Base-by-base conservation (phyloP, 805 yeast genomes). In the Kodamaea fukazawae region DNA sequence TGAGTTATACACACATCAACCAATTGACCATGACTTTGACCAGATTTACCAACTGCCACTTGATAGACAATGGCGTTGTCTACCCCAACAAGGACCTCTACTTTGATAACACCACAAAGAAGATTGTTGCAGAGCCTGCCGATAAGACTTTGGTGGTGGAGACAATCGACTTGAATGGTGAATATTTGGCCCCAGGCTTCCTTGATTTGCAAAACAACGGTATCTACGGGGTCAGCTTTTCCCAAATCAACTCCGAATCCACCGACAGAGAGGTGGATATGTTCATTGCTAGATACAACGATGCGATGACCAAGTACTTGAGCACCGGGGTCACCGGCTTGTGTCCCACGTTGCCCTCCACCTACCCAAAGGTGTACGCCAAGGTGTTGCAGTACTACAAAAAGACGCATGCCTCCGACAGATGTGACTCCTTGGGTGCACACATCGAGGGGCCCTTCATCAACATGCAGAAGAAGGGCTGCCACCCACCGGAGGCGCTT, bases 371-470 rank as follows among this genome's bases (percentile, higher is more conserved):
- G 34, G 76, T 73, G 25, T 78, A 78, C 53, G 54, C 55, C 15
- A 68, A 65, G 42, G 74, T 73, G 8, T 60, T 78, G 38, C 78
- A 78, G 4, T 45, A 65, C 18, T 62, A 75, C 43, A 58, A 57
- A 13, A 58, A 61, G 23, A 54, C 64, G 9, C 54, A 76, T 27
- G 46, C 55, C 2, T 20, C 47, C 25, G 45, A 48, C 34, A 63
- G 57, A 51, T 51, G 70, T 11, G 79, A 74, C 49, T 65, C 73
- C 3, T 57, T 78, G 41, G 83, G 83, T 8, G 78, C 78, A n/a
- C 83, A 78, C 51, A 57, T 73, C 29, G 83, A 78, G 48, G 83
- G 83, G 4, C 83, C 83, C 6, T 76, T 77, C 51, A 68, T 78
- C 43, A 73, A 71, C 40, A 55, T 62, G 28, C 51, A 58, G 32